Evolutionary conservation across 805 yeast genomes (phyloP).

Genomic region (Wickerhamomyces chaumierensis): DNA sequence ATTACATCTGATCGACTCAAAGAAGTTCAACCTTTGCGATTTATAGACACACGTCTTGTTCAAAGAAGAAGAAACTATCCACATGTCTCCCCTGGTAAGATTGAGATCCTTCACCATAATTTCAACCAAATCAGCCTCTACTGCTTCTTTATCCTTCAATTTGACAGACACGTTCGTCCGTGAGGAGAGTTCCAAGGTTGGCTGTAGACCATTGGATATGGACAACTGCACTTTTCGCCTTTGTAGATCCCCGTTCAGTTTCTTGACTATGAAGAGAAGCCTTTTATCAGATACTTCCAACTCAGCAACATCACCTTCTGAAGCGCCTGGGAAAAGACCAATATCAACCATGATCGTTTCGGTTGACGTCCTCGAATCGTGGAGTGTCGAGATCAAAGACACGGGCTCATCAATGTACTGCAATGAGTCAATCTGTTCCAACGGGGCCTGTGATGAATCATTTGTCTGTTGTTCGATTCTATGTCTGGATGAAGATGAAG

Average conservation of each 20-base stretch:
- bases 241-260: constrained; percentile 20
- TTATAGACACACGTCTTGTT: constrained; percentile 54
- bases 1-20: constrained; percentile 50
- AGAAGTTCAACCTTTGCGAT: constrained; percentile 52
- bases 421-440: not conserved
- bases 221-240: constrained; percentile 24
- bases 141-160: constrained; percentile 30
- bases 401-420: constrained; percentile 11
- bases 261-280: constrained; percentile 32
- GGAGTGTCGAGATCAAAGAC: constrained; percentile 28
- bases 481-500: constrained; percentile 1
- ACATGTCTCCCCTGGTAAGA: constrained; percentile 85
- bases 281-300: constrained; percentile 34
- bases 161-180: constrained; percentile 55
- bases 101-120: constrained; percentile 70
- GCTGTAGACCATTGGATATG: constrained; percentile 49
- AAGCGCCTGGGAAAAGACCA: constrained; percentile 45
- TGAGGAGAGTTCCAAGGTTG: constrained; percentile 51
- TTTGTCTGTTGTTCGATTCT: not conserved
- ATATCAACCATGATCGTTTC: constrained; percentile 58
- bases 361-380: constrained; percentile 48
- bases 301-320: constrained; percentile 72
- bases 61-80: constrained; percentile 61
- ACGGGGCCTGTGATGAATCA: not conserved
- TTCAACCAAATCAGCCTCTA: constrained; percentile 77